Percentiles rank a stretch among this genome's conserved stretches.
These are phyloP conservation scores for Diaporthe nobilis DNA, from an alignment of 2,329 filamentous ascomycete species.

Conservation along the genomic window DNA sequence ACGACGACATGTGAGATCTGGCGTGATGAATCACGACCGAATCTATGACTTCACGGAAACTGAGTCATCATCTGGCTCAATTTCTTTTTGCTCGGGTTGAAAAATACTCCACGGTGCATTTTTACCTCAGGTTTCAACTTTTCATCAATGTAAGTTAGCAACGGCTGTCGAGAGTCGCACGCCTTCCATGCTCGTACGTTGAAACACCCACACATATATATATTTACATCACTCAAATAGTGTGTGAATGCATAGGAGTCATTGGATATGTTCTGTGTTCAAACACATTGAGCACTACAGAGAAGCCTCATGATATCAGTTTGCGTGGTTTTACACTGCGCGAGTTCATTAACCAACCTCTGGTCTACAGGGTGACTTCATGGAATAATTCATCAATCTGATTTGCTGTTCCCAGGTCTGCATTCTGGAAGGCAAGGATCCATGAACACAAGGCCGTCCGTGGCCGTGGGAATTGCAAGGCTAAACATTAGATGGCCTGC, in stretches of 20 bases:
- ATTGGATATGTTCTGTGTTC: neutral
- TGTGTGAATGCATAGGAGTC: neutral
- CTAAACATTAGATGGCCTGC: neutral
- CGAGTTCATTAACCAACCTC: neutral
- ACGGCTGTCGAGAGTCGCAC: neutral
- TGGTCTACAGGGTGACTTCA: neutral
- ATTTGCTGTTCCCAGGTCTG: too few species aligned
- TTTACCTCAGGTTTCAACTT: neutral
- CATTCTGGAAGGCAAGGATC: neutral
- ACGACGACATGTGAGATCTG: too few species aligned
- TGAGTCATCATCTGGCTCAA: too few species aligned
- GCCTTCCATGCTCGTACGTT: neutral
- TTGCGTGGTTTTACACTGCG: neutral
- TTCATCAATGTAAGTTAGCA: neutral
- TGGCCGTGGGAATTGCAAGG: neutral
- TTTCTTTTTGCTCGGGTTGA: neutral
- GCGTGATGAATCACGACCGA: too few species aligned
- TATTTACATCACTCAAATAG: neutral
- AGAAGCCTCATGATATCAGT: neutral
- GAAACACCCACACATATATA: neutral
- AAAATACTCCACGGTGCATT: neutral
- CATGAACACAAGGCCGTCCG: too few species aligned
- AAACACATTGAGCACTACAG: neutral
- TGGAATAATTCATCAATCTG: neutral
- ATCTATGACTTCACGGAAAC: too few species aligned